These are phyloP conservation scores for Phytophthora fragariaefolia DNA, from an alignment of 352 stramenopile species.

Conservation along the genomic window DNA sequence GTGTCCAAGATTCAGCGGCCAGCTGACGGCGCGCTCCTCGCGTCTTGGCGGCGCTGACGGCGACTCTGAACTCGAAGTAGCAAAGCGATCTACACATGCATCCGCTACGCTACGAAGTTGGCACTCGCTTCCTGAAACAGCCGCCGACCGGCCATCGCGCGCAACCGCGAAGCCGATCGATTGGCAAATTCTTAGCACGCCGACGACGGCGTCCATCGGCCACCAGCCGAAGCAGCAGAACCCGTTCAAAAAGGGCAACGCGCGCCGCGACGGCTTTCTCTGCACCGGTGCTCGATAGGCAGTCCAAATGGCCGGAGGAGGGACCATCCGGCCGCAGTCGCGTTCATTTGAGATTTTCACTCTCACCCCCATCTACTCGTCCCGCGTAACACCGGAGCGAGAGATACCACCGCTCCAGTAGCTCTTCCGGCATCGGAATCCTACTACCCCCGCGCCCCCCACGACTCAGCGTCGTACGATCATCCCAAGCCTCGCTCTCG, in stretches of 20 bases:
- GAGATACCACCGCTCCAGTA: constrained; percentile 49
- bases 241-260: constrained; percentile 19
- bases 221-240: constrained; percentile 28
- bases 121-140: constrained; percentile 28
- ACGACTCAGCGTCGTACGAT: constrained; percentile 49
- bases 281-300: constrained; percentile 40
- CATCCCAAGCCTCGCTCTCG: constrained; percentile 24
- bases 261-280: constrained; percentile 29
- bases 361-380: constrained; percentile 52
- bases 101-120: constrained; percentile 2
- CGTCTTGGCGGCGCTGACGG: constrained; percentile 7
- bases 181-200: constrained; percentile 2
- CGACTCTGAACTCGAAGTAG: constrained; percentile 10
- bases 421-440: constrained; percentile 50
- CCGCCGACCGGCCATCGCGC: constrained; percentile 3
- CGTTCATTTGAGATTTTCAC: constrained; percentile 49
- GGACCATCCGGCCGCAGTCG: constrained; percentile 26
- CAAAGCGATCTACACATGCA: no score
- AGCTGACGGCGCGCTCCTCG: constrained; percentile 2
- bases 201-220: neutral
- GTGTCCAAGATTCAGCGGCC: constrained; percentile 30
- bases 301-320: constrained; percentile 16
- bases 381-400: constrained; percentile 41
- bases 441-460: constrained; percentile 35
- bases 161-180: neutral